Conservation (phyloP, 2,329 filamentous ascomycete genomes). For the Nemania sp. region DNA sequence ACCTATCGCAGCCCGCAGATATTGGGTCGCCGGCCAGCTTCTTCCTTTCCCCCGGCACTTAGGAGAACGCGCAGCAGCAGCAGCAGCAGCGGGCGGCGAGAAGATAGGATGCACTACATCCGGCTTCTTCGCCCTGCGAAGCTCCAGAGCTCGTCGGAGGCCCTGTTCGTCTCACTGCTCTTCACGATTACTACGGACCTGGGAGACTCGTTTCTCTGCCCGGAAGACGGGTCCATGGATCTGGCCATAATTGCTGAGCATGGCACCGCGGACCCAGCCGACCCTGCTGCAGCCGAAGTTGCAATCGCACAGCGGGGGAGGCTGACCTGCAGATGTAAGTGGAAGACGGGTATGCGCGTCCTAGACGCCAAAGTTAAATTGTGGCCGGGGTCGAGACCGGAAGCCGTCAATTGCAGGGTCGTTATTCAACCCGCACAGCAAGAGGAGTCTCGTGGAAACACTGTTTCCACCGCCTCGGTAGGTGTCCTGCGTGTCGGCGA, state of each 20-base stretch:
- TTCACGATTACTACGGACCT: constrained; percentile 62
- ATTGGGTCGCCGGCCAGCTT: too few species aligned
- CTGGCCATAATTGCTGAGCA: constrained; percentile 45
- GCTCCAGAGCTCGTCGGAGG: constrained; percentile 33
- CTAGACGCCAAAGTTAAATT: constrained; percentile 40
- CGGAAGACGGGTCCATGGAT: constrained; percentile 48
- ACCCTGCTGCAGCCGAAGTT: neutral
- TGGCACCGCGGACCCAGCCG: constrained; percentile 21
- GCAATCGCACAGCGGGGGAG: neutral
- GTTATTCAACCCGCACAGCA: constrained; percentile 28
- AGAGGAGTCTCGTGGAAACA: neutral
- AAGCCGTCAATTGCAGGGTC: constrained; percentile 25
- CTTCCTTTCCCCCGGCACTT: too few species aligned
- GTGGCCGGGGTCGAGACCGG: constrained; percentile 9
- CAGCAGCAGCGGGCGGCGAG: neutral
- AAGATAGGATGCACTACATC: constrained; percentile 57
- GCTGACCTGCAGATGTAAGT: constrained; percentile 20
- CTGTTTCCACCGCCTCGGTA: neutral
- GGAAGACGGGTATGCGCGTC: constrained; percentile 45
- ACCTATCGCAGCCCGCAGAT: too few species aligned
- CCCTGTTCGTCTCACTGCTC: constrained; percentile 42
- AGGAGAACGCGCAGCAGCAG: too few species aligned
- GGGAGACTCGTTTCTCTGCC: constrained; percentile 57
- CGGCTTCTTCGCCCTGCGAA: constrained; percentile 54
- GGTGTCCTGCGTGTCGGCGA: constrained; percentile 24